These are phyloP conservation scores for Fusarium longipes DNA, from an alignment of 2,329 filamentous ascomycete genomes.

Conservation along the genomic window DNA sequence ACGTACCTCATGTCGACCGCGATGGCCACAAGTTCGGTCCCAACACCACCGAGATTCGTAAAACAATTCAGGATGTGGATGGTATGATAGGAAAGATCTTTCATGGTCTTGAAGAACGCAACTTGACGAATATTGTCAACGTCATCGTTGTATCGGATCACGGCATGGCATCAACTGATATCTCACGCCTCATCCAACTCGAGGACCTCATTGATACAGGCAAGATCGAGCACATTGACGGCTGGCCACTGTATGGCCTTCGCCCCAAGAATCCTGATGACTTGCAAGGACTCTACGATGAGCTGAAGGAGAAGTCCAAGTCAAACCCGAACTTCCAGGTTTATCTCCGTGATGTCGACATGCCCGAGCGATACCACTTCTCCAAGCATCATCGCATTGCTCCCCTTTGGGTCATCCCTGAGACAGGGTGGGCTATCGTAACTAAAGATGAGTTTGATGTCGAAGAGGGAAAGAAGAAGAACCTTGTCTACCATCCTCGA, in stretches of 20 bases:
- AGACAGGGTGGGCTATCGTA: constrained; percentile 92
- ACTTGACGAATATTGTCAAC: constrained; percentile 90
- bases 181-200: constrained; percentile 82
- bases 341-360: constrained; percentile 85
- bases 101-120: constrained; percentile 79
- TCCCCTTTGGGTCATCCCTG: constrained; percentile 92
- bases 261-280: constrained; percentile 78
- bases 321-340: constrained; percentile 81
- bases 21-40: constrained; percentile 91
- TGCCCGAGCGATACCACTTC: constrained; percentile 95
- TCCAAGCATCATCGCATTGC: constrained; percentile 88
- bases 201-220: constrained; percentile 86
- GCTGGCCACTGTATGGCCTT: constrained; percentile 93
- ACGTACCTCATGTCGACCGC: constrained; percentile 90
- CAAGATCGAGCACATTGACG: constrained; percentile 86
- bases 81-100: constrained; percentile 83
- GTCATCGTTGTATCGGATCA: constrained; percentile 97
- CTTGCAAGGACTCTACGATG: constrained; percentile 74
- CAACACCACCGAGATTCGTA: constrained; percentile 90
- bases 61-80: constrained; percentile 84
- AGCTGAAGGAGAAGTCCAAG: constrained; percentile 66
- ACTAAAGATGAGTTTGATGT: constrained; percentile 83
- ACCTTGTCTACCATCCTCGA: constrained; percentile 77
- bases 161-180: constrained; percentile 95
- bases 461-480: constrained; percentile 69